phyloP scores from a whole-genome alignment of 305 asterid species.

The Fraxinus floribunda region DNA sequence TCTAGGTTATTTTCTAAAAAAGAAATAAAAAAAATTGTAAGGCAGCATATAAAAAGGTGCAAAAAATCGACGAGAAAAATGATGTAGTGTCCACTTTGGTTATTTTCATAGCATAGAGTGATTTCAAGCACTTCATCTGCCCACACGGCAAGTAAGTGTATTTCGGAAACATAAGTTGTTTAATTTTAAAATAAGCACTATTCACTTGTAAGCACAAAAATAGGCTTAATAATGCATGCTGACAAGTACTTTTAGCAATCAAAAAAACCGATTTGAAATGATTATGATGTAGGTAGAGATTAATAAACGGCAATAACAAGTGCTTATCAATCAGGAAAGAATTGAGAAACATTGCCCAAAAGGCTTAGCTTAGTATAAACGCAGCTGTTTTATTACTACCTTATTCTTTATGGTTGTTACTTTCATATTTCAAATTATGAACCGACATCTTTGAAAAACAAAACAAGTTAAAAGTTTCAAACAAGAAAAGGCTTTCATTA shows the following conservation, averaged over 20 bases:
- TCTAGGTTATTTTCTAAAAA: not conserved
- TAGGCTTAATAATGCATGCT: not conserved
- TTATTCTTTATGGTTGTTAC: not conserved
- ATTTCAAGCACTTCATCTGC: not conserved
- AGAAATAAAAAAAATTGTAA: not conserved
- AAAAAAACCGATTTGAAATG: not conserved
- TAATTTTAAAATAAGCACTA: not conserved
- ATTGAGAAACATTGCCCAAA: not conserved
- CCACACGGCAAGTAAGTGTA: not conserved
- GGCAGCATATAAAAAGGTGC: not conserved
- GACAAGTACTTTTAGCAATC: not conserved
- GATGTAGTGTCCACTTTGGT: not conserved
- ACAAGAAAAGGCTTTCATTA: conserved; percentile 24
- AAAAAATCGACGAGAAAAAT: not conserved
- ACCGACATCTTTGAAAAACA: not conserved
- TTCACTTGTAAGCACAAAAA: not conserved
- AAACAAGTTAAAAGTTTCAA: not conserved
- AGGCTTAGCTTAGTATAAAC: not conserved
- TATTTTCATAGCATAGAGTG: not conserved
- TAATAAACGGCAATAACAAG: not conserved
- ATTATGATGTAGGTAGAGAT: not conserved
- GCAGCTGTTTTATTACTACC: not conserved
- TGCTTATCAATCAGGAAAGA: not conserved
- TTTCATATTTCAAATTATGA: not conserved
- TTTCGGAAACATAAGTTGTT: not conserved